Percentiles rank a stretch among this genome's conserved stretches.
Conservation (phyloP, 2,329 filamentous ascomycete species). For the Talaromyces sp. region DNA sequence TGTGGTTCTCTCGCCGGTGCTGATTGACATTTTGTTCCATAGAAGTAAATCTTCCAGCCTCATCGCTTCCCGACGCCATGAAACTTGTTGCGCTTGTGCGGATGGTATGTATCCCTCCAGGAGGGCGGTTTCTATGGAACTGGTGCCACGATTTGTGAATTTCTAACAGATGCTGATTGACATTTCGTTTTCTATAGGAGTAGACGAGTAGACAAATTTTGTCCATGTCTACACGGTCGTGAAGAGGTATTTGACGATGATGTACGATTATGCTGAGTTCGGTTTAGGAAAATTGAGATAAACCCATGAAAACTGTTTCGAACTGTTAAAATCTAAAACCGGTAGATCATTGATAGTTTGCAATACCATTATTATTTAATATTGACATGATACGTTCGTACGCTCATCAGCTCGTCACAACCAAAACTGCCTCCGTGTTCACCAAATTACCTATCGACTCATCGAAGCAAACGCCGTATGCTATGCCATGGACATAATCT, state of each 20-base stretch:
- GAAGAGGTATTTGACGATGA: too few relatives aligned
- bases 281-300: not conserved
- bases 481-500: slow-evolving; percentile 1
- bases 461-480: not conserved
- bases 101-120: slow-evolving; percentile 27
- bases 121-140: not conserved
- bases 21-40: not conserved
- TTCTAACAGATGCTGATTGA: slow-evolving; percentile 4
- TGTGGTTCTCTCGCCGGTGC: not conserved
- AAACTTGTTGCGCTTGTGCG: not conserved
- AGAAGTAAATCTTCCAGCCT: not conserved
- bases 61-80: not conserved
- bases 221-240: not conserved
- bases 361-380: not conserved
- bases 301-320: not conserved
- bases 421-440: not conserved
- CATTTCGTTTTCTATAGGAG: slow-evolving; percentile 2
- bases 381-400: not conserved
- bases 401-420: not conserved
- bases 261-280: too few relatives aligned
- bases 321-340: not conserved
- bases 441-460: not conserved
- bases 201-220: slow-evolving; percentile 8
- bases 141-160: slow-evolving; percentile 9
- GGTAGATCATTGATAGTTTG: not conserved